Evolutionary conservation across 768 basidiomycete genomes (phyloP).

Genomic region (Clitopilus hobsonii): DNA sequence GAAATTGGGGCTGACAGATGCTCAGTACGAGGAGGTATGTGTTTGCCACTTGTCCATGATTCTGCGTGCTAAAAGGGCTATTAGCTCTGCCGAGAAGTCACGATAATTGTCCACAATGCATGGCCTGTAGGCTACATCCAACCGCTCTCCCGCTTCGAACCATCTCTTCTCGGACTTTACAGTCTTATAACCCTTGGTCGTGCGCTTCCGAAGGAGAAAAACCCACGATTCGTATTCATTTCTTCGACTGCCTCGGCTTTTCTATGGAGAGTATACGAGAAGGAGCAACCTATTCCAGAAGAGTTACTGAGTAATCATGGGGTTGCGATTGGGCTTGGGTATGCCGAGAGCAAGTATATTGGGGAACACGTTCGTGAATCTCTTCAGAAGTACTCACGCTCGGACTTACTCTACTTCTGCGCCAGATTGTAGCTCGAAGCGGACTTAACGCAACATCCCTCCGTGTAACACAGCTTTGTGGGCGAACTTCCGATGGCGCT

Average conservation of each 20-base stretch:
- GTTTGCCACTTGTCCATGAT: neutral
- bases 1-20: neutral
- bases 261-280: constrained; percentile 6
- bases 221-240: constrained; percentile 23
- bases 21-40: neutral
- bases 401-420: neutral
- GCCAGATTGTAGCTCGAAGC: constrained; percentile 19
- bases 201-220: constrained; percentile 6
- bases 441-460: constrained; percentile 18
- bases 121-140: constrained; percentile 38
- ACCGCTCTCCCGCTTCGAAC: constrained; percentile 29
- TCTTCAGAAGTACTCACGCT: neutral
- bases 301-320: neutral
- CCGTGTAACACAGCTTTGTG: constrained; percentile 27
- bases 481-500: constrained; percentile 21
- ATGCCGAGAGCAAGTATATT: neutral
- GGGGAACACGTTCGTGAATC: neutral
- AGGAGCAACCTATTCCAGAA: constrained; percentile 11
- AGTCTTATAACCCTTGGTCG: constrained; percentile 23
- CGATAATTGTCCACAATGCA: constrained; percentile 27
- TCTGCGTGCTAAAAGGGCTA: neutral
- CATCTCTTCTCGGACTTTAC: constrained; percentile 24
- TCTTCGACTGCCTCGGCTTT: constrained; percentile 24
- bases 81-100: constrained; percentile 9
- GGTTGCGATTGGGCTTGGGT: neutral